Evolutionary conservation across 2,329 filamentous ascomycete genomes (phyloP).

Genomic region (Aspergillus brunneoviolaceus): DNA sequence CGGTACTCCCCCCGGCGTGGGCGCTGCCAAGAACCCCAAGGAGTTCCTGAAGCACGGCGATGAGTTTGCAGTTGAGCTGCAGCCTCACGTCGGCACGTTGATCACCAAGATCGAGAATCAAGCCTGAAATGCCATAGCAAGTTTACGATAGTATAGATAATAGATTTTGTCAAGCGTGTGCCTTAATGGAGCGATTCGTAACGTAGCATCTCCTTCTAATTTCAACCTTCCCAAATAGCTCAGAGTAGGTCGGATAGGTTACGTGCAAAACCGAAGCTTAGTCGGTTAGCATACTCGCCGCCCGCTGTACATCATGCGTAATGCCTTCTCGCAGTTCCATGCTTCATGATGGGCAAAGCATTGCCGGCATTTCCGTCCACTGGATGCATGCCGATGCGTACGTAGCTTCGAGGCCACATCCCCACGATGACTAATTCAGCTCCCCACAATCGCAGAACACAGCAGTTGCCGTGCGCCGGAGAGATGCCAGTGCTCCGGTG

Average conservation of each 20-base stretch:
- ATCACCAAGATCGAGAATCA: slow-evolving; percentile 45
- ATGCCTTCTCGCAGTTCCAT: no score
- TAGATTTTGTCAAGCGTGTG: background rate
- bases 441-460: background rate
- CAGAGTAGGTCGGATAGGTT: no score
- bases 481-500: no score
- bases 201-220: no score
- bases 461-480: no score
- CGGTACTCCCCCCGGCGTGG: slow-evolving; percentile 46
- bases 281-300: no score
- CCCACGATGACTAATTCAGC: background rate
- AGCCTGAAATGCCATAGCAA: background rate
- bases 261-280: no score
- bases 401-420: background rate
- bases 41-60: slow-evolving; percentile 48
- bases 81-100: slow-evolving; percentile 51
- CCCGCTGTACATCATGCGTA: no score
- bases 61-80: slow-evolving; percentile 51
- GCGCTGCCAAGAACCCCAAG: slow-evolving; percentile 41
- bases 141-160: background rate
- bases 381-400: background rate
- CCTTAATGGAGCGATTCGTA: no score
- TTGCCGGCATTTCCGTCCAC: background rate
- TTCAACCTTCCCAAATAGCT: no score
- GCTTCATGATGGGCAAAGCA: background rate